These are phyloP conservation scores for Lagenaria siceraria DNA, from an alignment of 306 rosid species.

Conservation along the genomic window DNA sequence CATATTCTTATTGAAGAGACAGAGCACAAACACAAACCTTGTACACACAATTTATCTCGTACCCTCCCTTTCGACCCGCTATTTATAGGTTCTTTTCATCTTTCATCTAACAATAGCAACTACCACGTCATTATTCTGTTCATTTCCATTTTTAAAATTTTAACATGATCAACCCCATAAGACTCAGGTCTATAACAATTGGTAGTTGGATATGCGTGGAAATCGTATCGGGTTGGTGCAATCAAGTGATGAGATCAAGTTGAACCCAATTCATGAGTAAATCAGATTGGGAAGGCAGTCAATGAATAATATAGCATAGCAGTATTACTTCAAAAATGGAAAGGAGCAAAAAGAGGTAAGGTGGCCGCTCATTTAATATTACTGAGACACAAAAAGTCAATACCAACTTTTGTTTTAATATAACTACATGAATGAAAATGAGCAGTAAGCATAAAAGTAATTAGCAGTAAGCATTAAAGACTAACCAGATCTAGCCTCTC, in stretches of 20 bases:
- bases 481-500: conserved; percentile 1
- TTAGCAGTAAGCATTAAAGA: not conserved
- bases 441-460: not conserved
- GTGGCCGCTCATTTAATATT: not conserved
- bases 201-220: not conserved
- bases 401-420: not conserved
- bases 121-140: not conserved
- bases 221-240: not conserved
- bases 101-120: not conserved
- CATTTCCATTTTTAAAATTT: not conserved
- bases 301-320: not conserved
- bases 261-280: not conserved
- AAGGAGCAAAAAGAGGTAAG: not conserved
- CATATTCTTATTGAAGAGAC: not conserved
- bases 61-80: not conserved
- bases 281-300: not conserved
- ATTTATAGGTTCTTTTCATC: not conserved
- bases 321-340: not conserved
- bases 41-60: not conserved
- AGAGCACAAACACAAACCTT: not conserved
- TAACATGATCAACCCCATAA: not conserved
- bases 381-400: not conserved
- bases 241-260: not conserved
- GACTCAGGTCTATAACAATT: not conserved
- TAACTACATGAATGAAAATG: not conserved